A percentile compares a stretch with the other conserved stretches of the same genome.
These are phyloP conservation scores for Lunasporangiospora selenospora DNA, from an alignment of 192 early-diverging fungal species.

Conservation along the genomic window DNA sequence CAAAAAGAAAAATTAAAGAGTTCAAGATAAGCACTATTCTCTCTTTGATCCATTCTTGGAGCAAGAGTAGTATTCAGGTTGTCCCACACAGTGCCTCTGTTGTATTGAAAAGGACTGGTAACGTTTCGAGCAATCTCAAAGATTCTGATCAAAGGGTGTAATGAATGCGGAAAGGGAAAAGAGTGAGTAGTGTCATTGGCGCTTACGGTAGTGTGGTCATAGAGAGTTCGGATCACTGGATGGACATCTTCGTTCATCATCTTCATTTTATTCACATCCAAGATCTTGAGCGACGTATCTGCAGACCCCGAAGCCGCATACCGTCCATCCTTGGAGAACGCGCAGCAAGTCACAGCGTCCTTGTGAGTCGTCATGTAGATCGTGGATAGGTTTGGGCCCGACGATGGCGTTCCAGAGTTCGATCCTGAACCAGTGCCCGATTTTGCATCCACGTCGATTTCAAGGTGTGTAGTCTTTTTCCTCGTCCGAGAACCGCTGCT, in stretches of 20 bases:
- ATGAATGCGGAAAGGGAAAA: too few species aligned
- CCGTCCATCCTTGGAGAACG: conserved; percentile 71
- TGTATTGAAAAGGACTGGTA: too few species aligned
- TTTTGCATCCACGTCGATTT: conserved; percentile 50
- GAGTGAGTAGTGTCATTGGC: neutral
- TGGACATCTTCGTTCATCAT: conserved; percentile 76
- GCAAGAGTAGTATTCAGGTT: too few species aligned
- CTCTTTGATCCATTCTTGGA: too few species aligned
- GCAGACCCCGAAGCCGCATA: conserved; percentile 90
- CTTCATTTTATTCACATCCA: conserved; percentile 87
- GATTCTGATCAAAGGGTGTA: too few species aligned
- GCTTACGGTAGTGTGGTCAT: conserved; percentile 78
- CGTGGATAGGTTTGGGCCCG: conserved; percentile 62
- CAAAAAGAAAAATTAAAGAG: too few species aligned
- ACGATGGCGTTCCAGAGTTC: conserved; percentile 11
- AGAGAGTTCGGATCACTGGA: conserved; percentile 89
- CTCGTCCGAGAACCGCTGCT: conserved; percentile 15
- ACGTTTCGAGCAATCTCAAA: too few species aligned
- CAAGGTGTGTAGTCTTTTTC: conserved; percentile 29
- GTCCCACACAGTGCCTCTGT: too few species aligned
- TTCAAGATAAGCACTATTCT: too few species aligned
- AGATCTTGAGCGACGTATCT: conserved; percentile 89
- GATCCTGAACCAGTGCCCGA: conserved; percentile 1
- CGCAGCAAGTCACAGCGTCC: conserved; percentile 68
- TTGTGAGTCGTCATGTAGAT: conserved; percentile 85